phyloP scores from a whole-genome alignment of 768 basidiomycete species.

The Cantharellus anzutake region DNA sequence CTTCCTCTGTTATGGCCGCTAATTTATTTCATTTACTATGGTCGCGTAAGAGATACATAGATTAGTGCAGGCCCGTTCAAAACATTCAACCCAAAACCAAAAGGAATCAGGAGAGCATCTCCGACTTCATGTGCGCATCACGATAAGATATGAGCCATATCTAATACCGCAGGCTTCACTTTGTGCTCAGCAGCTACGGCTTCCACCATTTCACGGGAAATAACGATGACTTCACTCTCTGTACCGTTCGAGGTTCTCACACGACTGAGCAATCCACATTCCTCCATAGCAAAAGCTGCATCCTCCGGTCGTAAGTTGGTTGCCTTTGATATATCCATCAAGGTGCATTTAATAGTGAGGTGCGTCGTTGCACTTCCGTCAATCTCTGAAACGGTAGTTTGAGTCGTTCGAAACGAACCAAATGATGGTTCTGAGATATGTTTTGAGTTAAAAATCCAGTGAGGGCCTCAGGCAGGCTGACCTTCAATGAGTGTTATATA shows the following conservation, averaged over 20 bases:
- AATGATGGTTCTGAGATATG: constrained; percentile 4
- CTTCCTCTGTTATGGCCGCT: too few relatives aligned
- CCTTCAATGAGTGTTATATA: constrained; percentile 17
- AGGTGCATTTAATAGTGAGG: constrained; percentile 44
- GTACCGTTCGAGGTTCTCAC: constrained; percentile 8
- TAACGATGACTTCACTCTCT: constrained; percentile 29
- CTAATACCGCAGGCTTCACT: constrained; percentile 32
- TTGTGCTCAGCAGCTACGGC: constrained; percentile 42
- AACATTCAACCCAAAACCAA: too few relatives aligned
- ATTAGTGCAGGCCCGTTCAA: too few relatives aligned
- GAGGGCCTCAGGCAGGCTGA: constrained; percentile 9
- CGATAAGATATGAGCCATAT: constrained; percentile 17
- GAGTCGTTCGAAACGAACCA: constrained; percentile 28
- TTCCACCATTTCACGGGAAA: constrained; percentile 51
- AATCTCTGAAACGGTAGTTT: constrained; percentile 19
- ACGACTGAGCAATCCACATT: constrained; percentile 54
- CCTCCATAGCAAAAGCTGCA: constrained; percentile 72
- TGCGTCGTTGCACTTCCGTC: constrained; percentile 23
- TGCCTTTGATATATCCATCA: constrained; percentile 59
- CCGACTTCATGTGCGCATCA: too few relatives aligned
- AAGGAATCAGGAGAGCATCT: too few relatives aligned
- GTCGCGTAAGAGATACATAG: too few relatives aligned
- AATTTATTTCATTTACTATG: too few relatives aligned
- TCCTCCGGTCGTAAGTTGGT: constrained; percentile 75
- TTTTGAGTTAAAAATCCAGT: neutral